Evolutionary conservation across 805 yeast species (phyloP).

Genomic region (Wickerhamiella kurtzmanii): DNA sequence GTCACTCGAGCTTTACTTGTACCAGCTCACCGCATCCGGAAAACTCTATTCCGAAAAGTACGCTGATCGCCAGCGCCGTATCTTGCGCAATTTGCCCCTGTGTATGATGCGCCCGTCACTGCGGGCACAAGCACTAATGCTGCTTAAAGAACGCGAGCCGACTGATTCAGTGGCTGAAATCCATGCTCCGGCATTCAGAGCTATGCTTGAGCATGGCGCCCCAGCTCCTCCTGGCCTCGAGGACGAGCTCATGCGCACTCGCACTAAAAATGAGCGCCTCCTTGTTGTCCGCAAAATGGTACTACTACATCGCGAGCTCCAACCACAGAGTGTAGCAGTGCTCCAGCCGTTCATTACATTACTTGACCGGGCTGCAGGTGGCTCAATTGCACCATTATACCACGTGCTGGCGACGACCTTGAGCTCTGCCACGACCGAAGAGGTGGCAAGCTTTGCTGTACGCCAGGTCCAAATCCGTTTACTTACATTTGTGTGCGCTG

Average conservation of each 20-base stretch:
- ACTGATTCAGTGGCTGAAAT: background rate
- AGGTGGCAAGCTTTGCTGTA: constrained; percentile 8
- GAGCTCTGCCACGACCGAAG: background rate
- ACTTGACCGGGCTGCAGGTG: background rate
- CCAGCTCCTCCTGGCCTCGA: background rate
- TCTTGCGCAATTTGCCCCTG: constrained; percentile 32
- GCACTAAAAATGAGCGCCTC: constrained; percentile 1
- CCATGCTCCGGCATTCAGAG: background rate
- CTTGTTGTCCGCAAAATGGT: background rate
- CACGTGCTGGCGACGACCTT: background rate
- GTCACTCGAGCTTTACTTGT: constrained; percentile 50
- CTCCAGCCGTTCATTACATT: background rate
- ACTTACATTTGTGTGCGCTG: constrained; percentile 10
- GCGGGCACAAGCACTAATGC: constrained; percentile 14
- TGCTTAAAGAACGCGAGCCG: constrained; percentile 5
- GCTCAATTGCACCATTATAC: constrained; percentile 1
- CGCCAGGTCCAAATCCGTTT: constrained; percentile 13
- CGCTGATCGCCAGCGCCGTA: constrained; percentile 29
- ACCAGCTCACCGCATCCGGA: constrained; percentile 79
- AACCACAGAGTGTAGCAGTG: background rate
- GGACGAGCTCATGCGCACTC: background rate
- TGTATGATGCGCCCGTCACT: constrained; percentile 9
- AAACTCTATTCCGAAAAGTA: constrained; percentile 49
- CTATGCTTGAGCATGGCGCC: background rate
- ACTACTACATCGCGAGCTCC: background rate